Conservation (phyloP, 805 yeast genomes). For the Saccharomycopsis javanensis region DNA sequence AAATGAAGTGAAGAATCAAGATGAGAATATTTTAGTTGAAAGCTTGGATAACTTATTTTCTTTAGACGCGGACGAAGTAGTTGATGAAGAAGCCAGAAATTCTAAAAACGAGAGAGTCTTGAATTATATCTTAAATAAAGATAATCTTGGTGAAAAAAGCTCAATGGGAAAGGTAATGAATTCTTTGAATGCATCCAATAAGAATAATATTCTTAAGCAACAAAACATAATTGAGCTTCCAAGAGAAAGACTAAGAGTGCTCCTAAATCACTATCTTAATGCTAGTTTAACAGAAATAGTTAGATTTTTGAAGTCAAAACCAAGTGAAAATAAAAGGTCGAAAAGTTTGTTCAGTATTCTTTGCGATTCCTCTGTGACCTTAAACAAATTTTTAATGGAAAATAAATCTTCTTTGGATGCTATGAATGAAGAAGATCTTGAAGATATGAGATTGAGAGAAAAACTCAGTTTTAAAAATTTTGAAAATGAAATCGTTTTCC, state of each 20-base stretch:
- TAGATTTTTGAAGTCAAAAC: background rate
- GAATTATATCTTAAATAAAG: constrained; percentile 5
- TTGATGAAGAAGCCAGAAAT: background rate
- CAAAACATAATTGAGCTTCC: constrained; percentile 30
- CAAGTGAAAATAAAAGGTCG: background rate
- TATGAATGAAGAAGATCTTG: constrained; percentile 22
- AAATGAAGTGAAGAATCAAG: background rate
- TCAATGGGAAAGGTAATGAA: background rate
- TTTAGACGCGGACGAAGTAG: background rate
- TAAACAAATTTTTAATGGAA: constrained; percentile 46
- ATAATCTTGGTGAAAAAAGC: background rate
- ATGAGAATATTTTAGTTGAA: background rate
- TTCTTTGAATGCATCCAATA: background rate
- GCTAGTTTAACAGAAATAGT: constrained; percentile 42
- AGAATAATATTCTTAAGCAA: background rate
- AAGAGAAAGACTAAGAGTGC: constrained; percentile 68
- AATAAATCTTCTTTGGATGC: constrained; percentile 22
- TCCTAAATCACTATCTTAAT: constrained; percentile 65
- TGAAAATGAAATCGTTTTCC: constrained; percentile 63
- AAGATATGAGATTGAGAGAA: constrained; percentile 54
- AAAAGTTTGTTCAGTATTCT: background rate
- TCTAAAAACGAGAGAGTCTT: background rate
- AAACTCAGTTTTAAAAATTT: constrained; percentile 52
- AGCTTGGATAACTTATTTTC: background rate
- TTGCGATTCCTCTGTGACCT: constrained; percentile 52